Conservation (phyloP, 768 basidiomycete species). For the Lentinus brumalis region DNA sequence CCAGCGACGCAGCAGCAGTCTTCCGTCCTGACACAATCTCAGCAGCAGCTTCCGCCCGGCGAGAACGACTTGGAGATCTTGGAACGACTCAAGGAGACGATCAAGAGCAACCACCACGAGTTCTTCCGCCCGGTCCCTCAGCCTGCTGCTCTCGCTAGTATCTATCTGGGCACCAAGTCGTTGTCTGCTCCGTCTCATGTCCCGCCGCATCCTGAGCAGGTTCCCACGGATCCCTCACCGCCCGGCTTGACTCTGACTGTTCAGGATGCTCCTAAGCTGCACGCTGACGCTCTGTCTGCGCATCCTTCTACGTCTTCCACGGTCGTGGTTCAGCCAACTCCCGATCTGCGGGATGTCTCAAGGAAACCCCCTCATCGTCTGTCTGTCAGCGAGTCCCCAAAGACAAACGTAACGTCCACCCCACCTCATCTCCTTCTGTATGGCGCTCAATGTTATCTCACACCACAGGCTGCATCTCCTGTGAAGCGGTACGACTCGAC, state of each 20-base stretch:
- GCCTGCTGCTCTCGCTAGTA: constrained; percentile 60
- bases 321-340: background rate
- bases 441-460: background rate
- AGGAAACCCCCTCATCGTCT: constrained; percentile 2
- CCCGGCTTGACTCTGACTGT: constrained; percentile 24
- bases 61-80: constrained; percentile 72
- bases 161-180: constrained; percentile 60
- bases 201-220: constrained; percentile 40
- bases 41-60: constrained; percentile 45
- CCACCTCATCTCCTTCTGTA: background rate
- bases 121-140: constrained; percentile 67
- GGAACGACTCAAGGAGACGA: constrained; percentile 72
- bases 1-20: constrained; percentile 14
- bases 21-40: background rate
- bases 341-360: background rate
- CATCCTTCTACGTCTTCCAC: constrained; percentile 7
- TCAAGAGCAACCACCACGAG: constrained; percentile 73
- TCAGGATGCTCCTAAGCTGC: constrained; percentile 22
- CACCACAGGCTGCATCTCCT: background rate
- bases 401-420: constrained; percentile 2
- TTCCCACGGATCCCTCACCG: constrained; percentile 30
- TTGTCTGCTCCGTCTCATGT: constrained; percentile 27
- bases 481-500: background rate
- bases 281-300: constrained; percentile 17
- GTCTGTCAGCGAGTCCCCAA: constrained; percentile 14